Conservation (phyloP, 768 basidiomycete species). For the Fibroporia radiculosa region DNA sequence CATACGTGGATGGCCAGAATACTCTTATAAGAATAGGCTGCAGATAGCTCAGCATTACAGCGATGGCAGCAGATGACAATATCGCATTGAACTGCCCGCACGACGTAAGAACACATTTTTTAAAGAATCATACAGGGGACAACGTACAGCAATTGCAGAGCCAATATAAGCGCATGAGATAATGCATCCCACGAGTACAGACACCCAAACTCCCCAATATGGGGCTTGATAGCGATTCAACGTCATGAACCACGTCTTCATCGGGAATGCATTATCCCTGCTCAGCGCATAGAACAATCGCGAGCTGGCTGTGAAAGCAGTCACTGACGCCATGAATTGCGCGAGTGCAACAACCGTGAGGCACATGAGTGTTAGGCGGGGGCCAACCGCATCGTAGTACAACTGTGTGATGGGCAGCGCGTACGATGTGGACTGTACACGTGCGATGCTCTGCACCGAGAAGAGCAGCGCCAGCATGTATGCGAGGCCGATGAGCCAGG, state of each 20-base stretch:
- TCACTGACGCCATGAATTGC: slow-evolving; percentile 48
- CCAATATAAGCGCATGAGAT: slow-evolving; percentile 55
- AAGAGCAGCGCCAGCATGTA: slow-evolving; percentile 56
- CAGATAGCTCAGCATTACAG: slow-evolving; percentile 51
- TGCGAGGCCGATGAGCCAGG: slow-evolving; percentile 47
- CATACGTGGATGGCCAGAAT: slow-evolving; percentile 46
- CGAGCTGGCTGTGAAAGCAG: slow-evolving; percentile 52
- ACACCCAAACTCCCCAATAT: slow-evolving; percentile 47
- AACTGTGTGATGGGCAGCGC: slow-evolving; percentile 57
- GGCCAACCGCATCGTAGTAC: slow-evolving; percentile 46
- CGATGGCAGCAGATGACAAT: slow-evolving; percentile 46
- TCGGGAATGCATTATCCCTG: slow-evolving; percentile 44
- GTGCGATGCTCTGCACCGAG: slow-evolving; percentile 44
- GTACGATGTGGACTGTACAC: slow-evolving; percentile 39
- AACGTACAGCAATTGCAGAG: slow-evolving; percentile 42
- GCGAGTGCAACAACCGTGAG: slow-evolving; percentile 40
- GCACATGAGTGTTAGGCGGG: slow-evolving; percentile 39
- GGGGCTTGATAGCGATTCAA: slow-evolving; percentile 48
- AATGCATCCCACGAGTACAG: slow-evolving; percentile 43
- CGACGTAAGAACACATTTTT: not conserved
- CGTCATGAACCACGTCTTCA: slow-evolving; percentile 38
- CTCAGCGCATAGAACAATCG: slow-evolving; percentile 50
- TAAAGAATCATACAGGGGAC: not conserved
- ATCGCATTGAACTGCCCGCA: slow-evolving; percentile 42
- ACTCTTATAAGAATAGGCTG: slow-evolving; percentile 52